Base-by-base conservation (phyloP, 2,329 filamentous ascomycete species). In the Passalora sequoiae region DNA sequence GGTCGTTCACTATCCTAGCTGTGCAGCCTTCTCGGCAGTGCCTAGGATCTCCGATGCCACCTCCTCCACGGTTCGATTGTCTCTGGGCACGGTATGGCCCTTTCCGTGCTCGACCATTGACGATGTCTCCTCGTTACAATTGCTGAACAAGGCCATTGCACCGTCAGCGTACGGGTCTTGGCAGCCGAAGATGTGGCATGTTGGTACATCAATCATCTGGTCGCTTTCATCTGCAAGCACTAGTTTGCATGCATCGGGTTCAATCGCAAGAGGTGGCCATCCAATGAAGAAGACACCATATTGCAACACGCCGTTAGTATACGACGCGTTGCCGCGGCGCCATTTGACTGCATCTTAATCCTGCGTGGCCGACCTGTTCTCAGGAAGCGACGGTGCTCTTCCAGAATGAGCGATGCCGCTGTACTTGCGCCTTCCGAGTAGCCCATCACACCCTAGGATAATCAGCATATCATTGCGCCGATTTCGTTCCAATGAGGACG, bases 51-150 rank as follows among this genome's bases (percentile, higher is more conserved):
- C 29, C 29, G 29, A 7, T 15, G 29, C 6, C 29, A 32, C 8
- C 29, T 32, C 29, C 15, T 32, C 13, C 7, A 32, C 7, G 29
- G 29, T 32, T 6, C 6, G 6, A 15, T 6, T 13, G 29, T 32
- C 29, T 6, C 29, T 7, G 6, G 80, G 79, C 4, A 83, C 65
- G 0, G 76, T 81, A 56, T 83, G 80, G 0, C 79, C 80, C 54
- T 81, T 81, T 4, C 77, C 79, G 49, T 81, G 78, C 51, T 83
- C 79, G 47, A 82, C 82, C n/a, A 83, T 67, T 24, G 71, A 68
- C 0, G 78, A 78, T 1, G 66, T 73, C 44, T 82, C 78, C 0
- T 71, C 71, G 35, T 81, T 75, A 50, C 78, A 83, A 17, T 80
- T 69, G 51, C 79, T 78, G 62, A 75, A 81, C 3, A 83, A 67